Conservation (phyloP, 73 alveolate genomes). For the Strombidium stylifer region DNA sequence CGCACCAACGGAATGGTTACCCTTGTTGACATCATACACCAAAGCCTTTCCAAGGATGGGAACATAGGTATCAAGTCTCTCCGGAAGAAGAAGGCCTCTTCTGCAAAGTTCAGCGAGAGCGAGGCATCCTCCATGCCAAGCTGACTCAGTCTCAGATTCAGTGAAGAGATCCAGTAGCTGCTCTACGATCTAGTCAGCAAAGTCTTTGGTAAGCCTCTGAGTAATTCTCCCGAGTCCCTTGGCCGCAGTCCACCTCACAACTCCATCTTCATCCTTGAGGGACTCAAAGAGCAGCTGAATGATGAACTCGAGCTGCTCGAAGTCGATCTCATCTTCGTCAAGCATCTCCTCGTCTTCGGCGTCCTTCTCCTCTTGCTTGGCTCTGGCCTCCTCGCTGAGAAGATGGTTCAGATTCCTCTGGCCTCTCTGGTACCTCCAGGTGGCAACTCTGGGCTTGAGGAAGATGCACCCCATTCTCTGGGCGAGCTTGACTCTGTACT, state of each 20-base stretch:
- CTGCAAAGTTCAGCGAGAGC: conserved; percentile 96
- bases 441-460: conserved; percentile 86
- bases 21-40: conserved; percentile 72
- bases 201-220: conserved; percentile 77
- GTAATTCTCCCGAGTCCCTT: conserved; percentile 96
- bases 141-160: conserved; percentile 88
- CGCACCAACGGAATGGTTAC: conserved; percentile 90
- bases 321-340: conserved; percentile 78
- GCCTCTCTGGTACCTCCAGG: conserved; percentile 90
- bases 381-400: conserved; percentile 24
- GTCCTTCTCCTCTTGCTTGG: conserved; percentile 48
- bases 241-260: conserved; percentile 98
- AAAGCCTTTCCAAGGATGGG: conserved; percentile 70
- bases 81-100: conserved; percentile 95
- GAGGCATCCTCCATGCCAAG: conserved; percentile 93
- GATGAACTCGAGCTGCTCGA: conserved; percentile 73
- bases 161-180: conserved; percentile 75
- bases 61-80: conserved; percentile 73
- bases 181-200: conserved; percentile 93
- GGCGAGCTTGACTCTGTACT: conserved; percentile 68
- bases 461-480: conserved; percentile 84
- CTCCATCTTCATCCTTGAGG: conserved; percentile 86
- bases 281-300: conserved; percentile 76
- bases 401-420: conserved; percentile 44
- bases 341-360: conserved; percentile 54